Percentiles rank a stretch among this genome's conserved stretches.
phyloP scores from a whole-genome alignment of 169 alveolate genomes.

The Eimeria sp. region DNA sequence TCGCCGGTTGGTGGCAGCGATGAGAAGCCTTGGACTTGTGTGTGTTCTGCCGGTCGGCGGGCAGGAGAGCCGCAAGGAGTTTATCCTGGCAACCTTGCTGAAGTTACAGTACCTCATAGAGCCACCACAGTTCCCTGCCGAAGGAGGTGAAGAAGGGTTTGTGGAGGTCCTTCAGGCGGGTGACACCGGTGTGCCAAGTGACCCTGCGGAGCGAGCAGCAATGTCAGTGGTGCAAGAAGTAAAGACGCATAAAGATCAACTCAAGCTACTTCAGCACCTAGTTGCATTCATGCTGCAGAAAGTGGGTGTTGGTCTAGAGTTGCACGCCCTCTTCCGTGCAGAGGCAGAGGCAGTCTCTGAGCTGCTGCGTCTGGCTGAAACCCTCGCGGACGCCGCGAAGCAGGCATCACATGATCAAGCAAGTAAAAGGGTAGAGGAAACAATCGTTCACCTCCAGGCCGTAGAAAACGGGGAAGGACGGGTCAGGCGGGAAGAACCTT shows the following conservation, averaged over 20 bases:
- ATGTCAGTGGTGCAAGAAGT: conserved; percentile 3
- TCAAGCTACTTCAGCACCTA: neutral
- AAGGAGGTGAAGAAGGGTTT: neutral
- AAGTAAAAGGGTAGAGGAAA: neutral
- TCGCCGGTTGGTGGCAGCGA: conserved; percentile 51
- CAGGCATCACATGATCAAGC: neutral
- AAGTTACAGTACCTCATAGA: conserved; percentile 35
- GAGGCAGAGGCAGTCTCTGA: conserved; percentile 28
- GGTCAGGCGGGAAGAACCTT: neutral
- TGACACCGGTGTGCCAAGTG: neutral
- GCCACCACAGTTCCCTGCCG: neutral
- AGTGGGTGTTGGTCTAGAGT: conserved; percentile 32
- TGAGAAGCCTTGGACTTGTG: conserved; percentile 27
- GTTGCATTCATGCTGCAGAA: conserved; percentile 35
- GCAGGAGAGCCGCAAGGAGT: conserved; percentile 17
- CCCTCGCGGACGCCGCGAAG: conserved; percentile 20
- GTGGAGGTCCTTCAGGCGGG: neutral
- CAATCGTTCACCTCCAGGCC: neutral
- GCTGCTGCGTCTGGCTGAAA: conserved; percentile 52
- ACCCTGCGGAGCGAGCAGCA: neutral
- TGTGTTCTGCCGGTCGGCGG: conserved; percentile 22
- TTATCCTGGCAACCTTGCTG: conserved; percentile 32
- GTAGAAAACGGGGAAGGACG: conserved; percentile 5
- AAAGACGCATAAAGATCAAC: neutral
- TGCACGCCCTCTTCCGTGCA: conserved; percentile 53